Conservation (phyloP, 1,284 basidiomycete species). For the Heterobasidion annosum region DNA sequence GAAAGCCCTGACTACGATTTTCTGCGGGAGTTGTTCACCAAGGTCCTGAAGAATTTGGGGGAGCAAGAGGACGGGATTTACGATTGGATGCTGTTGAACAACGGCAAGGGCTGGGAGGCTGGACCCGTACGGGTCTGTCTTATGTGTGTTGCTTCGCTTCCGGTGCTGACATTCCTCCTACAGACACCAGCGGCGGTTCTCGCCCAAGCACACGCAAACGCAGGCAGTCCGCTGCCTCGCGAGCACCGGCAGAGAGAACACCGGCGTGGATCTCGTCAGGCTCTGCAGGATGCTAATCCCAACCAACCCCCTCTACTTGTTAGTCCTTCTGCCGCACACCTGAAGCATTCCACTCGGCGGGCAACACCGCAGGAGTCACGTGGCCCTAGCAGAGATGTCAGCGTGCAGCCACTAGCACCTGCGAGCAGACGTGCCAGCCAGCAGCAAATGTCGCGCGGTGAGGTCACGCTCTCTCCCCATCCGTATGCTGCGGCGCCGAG, state of each 20-base stretch:
- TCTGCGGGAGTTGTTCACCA: constrained; percentile 88
- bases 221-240: constrained; percentile 40
- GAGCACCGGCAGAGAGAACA: constrained; percentile 48
- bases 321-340: constrained; percentile 52
- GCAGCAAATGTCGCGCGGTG: constrained; percentile 26
- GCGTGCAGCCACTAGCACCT: constrained; percentile 54
- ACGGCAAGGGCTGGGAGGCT: constrained; percentile 85
- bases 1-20: constrained; percentile 98
- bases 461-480: constrained; percentile 40
- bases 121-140: constrained; percentile 42
- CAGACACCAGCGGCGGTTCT: constrained; percentile 38
- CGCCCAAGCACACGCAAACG: constrained; percentile 43
- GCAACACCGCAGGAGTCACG: constrained; percentile 30
- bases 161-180: constrained; percentile 9
- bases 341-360: constrained; percentile 44
- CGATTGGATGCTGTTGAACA: constrained; percentile 96
- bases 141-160: neutral
- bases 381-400: constrained; percentile 34
- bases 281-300: constrained; percentile 33
- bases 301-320: constrained; percentile 47
- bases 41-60: constrained; percentile 83
- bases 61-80: constrained; percentile 92
- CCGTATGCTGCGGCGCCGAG: constrained; percentile 60
- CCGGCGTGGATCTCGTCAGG: constrained; percentile 46
- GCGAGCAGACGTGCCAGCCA: constrained; percentile 58